Conservation (phyloP, 2,329 filamentous ascomycete species). For the Aspergillus sp. region DNA sequence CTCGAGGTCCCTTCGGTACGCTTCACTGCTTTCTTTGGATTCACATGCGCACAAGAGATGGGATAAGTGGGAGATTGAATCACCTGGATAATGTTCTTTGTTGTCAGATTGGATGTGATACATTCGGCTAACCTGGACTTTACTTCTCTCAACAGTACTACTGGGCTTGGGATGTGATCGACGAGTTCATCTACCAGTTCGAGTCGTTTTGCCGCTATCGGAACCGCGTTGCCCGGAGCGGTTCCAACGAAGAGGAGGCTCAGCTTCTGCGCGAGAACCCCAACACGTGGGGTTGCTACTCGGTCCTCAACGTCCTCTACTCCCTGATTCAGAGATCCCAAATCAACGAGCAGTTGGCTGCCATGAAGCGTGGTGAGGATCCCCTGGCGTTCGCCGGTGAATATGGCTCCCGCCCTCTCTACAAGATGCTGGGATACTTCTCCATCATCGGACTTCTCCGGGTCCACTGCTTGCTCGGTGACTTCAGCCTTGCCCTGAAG, state of each 20-base stretch:
- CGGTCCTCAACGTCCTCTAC: conserved; percentile 97
- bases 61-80: too few species aligned
- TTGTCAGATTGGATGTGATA: not conserved
- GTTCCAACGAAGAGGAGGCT: conserved; percentile 87
- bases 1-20: conserved; percentile 92
- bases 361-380: conserved; percentile 93
- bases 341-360: conserved; percentile 94
- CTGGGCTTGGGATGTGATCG: conserved; percentile 99
- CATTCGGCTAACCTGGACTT: conserved; percentile 7
- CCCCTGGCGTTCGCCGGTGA: conserved; percentile 84
- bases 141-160: conserved; percentile 66
- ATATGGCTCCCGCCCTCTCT: conserved; percentile 89
- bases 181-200: conserved; percentile 99
- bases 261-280: conserved; percentile 91
- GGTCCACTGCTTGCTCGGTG: conserved; percentile 92
- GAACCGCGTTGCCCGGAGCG: conserved; percentile 78
- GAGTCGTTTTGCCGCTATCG: conserved; percentile 99
- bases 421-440: conserved; percentile 98
- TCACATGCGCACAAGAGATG: not conserved
- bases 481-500: conserved; percentile 97
- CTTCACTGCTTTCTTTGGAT: conserved; percentile 22
- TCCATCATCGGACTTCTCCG: conserved; percentile 96
- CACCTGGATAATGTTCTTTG: not conserved
- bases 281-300: conserved; percentile 99
- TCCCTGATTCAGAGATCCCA: conserved; percentile 97